A percentile compares a stretch with the other conserved stretches of the same genome.
These are phyloP conservation scores for Chenopodium formosanum DNA, from an alignment of 148 eudicot genomes.

Conservation along the genomic window DNA sequence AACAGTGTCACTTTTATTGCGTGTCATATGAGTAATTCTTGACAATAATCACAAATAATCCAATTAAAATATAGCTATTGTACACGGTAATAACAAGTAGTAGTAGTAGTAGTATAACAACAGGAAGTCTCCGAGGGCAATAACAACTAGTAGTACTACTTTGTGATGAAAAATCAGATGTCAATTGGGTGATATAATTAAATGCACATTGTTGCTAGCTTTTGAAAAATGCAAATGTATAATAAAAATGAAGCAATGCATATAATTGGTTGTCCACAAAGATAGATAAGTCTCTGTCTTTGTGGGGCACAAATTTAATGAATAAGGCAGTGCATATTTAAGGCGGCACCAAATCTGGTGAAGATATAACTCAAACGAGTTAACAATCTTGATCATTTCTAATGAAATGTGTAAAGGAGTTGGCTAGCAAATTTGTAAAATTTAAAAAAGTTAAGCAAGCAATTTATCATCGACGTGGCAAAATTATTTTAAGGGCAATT, in stretches of 20 bases:
- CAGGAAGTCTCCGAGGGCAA: too few species aligned
- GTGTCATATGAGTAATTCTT: too few species aligned
- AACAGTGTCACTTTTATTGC: too few species aligned
- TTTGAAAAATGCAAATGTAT: background rate
- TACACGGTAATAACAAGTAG: background rate
- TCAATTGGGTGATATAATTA: background rate
- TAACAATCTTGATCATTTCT: too few species aligned
- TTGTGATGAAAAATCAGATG: background rate
- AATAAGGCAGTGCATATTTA: background rate
- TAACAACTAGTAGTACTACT: too few species aligned
- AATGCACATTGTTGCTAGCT: background rate
- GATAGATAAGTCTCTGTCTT: slow-evolving; percentile 1
- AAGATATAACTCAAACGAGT: background rate
- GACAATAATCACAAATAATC: background rate
- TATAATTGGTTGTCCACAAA: background rate
- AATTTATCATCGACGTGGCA: too few species aligned
- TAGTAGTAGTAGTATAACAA: too few species aligned
- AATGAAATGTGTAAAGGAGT: too few species aligned
- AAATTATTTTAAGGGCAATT: too few species aligned
- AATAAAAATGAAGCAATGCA: background rate
- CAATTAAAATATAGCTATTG: background rate
- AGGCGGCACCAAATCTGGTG: background rate
- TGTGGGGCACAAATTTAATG: slow-evolving; percentile 12
- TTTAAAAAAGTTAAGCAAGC: too few species aligned
- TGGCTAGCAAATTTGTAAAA: too few species aligned